These are phyloP conservation scores for Neonectria faginata DNA, from an alignment of 2,329 filamentous ascomycete genomes.

Conservation along the genomic window DNA sequence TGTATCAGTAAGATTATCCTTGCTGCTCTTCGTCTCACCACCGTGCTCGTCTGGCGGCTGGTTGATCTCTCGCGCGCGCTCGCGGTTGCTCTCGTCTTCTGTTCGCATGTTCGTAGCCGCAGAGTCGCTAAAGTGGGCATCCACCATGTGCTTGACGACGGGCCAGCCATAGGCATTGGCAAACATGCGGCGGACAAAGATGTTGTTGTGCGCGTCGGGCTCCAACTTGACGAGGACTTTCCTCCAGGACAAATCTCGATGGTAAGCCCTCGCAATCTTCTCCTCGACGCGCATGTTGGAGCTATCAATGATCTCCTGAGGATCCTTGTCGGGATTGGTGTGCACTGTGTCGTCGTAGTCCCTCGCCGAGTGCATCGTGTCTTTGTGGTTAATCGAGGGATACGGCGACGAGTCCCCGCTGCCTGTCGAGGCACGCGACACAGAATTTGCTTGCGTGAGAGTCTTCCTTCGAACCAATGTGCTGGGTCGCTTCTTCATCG, in stretches of 20 bases:
- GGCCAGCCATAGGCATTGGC: slow-evolving; percentile 98
- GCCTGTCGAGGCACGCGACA: slow-evolving; percentile 41
- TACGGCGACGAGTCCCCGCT: slow-evolving; percentile 52
- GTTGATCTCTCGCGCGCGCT: slow-evolving; percentile 73
- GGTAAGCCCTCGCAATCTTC: slow-evolving; percentile 96
- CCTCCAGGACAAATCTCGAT: slow-evolving; percentile 90
- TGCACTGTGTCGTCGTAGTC: slow-evolving; percentile 66
- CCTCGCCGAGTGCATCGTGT: slow-evolving; percentile 56
- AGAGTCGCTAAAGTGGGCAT: slow-evolving; percentile 90
- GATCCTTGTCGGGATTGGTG: slow-evolving; percentile 58
- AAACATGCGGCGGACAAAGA: slow-evolving; percentile 95
- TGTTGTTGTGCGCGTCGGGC: slow-evolving; percentile 98
- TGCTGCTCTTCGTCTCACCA: slow-evolving; percentile 66
- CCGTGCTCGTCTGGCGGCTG: slow-evolving; percentile 72
- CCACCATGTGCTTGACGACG: slow-evolving; percentile 92
- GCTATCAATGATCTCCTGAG: slow-evolving; percentile 61
- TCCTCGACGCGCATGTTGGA: slow-evolving; percentile 92
- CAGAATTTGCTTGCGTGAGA: slow-evolving; percentile 40
- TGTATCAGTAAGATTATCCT: slow-evolving; percentile 28
- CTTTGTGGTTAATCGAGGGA: slow-evolving; percentile 54
- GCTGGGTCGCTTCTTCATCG: slow-evolving; percentile 67
- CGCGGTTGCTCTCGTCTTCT: slow-evolving; percentile 72
- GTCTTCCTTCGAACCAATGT: slow-evolving; percentile 51
- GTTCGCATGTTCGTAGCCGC: slow-evolving; percentile 71
- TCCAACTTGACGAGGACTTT: slow-evolving; percentile 96